Percentiles rank a stretch among this genome's conserved stretches.
Conservation (phyloP, 495 filamentous ascomycete species). For the Daldinia vernicosa region DNA sequence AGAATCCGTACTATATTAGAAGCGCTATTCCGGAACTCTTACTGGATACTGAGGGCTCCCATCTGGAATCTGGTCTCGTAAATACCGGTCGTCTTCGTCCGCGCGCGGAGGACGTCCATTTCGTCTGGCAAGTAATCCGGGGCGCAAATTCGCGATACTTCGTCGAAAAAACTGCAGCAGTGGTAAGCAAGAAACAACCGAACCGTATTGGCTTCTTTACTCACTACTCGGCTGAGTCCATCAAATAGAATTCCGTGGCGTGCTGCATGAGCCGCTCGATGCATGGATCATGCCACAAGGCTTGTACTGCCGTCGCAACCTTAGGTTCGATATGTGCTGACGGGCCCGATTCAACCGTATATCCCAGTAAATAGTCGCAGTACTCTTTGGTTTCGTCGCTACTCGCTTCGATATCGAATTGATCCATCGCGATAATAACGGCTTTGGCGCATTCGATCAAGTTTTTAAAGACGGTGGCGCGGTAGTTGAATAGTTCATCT, state of each 20-base stretch:
- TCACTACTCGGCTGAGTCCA: slow-evolving; percentile 99
- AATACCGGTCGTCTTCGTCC: slow-evolving; percentile 99
- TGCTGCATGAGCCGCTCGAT: slow-evolving; percentile 88
- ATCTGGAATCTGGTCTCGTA: slow-evolving; percentile 98
- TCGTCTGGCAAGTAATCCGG: slow-evolving; percentile 89
- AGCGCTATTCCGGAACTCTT: slow-evolving; percentile 50
- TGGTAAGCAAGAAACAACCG: slow-evolving; percentile 20
- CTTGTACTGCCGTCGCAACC: slow-evolving; percentile 82
- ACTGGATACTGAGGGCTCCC: slow-evolving; percentile 99
- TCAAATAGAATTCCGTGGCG: slow-evolving; percentile 97
- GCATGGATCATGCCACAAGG: slow-evolving; percentile 89
- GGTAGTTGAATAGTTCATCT: slow-evolving; percentile 91
- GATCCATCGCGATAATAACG: slow-evolving; percentile 84
- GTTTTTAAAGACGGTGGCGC: slow-evolving; percentile 97
- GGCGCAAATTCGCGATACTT: slow-evolving; percentile 84
- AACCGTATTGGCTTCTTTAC: slow-evolving; percentile 44
- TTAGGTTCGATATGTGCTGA: slow-evolving; percentile 79
- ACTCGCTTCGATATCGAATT: slow-evolving; percentile 82
- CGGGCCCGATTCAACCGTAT: slow-evolving; percentile 88
- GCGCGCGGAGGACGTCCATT: slow-evolving; percentile 89
- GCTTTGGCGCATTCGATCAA: slow-evolving; percentile 94
- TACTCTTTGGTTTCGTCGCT: slow-evolving; percentile 74
- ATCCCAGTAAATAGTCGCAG: slow-evolving; percentile 82
- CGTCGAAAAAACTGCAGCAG: slow-evolving; percentile 84
- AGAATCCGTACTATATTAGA: slow-evolving; percentile 30